Evolutionary conservation across 352 stramenopile species (phyloP).

Genomic region (Phytopythium boreale): DNA sequence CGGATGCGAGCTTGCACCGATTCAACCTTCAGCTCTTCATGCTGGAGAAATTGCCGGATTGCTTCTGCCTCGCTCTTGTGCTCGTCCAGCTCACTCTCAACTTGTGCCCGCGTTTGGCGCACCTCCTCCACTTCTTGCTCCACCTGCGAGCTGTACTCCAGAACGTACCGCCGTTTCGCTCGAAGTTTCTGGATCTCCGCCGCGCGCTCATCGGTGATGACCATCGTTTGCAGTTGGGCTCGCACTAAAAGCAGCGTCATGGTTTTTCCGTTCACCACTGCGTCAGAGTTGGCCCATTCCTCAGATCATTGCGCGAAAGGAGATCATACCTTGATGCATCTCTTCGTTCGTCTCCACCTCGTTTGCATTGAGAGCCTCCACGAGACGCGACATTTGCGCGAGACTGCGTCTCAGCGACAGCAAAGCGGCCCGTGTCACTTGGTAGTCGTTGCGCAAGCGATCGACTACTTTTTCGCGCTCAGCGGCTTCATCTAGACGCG

Average conservation of each 20-base stretch:
- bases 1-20: conserved; percentile 25
- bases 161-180: conserved; percentile 40
- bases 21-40: conserved; percentile 36
- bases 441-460: conserved; percentile 24
- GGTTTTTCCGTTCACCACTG: too few species aligned
- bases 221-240: conserved; percentile 15
- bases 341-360: conserved; percentile 11
- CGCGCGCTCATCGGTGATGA: conserved; percentile 17
- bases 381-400: background rate
- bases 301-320: background rate
- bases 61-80: conserved; percentile 22
- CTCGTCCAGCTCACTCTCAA: conserved; percentile 25
- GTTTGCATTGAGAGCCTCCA: background rate
- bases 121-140: conserved; percentile 26
- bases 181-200: conserved; percentile 36
- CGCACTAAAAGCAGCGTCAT: conserved; percentile 11
- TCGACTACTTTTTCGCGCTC: conserved; percentile 33
- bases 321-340: background rate
- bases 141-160: conserved; percentile 39
- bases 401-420: background rate
- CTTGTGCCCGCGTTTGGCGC: conserved; percentile 17
- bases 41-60: conserved; percentile 23
- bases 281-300: background rate
- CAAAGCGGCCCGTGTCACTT: conserved; percentile 9
- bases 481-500: conserved; percentile 26